These are phyloP conservation scores for Iris macrosiphon DNA, from an alignment of 106 monocot species.

Conservation along the genomic window DNA sequence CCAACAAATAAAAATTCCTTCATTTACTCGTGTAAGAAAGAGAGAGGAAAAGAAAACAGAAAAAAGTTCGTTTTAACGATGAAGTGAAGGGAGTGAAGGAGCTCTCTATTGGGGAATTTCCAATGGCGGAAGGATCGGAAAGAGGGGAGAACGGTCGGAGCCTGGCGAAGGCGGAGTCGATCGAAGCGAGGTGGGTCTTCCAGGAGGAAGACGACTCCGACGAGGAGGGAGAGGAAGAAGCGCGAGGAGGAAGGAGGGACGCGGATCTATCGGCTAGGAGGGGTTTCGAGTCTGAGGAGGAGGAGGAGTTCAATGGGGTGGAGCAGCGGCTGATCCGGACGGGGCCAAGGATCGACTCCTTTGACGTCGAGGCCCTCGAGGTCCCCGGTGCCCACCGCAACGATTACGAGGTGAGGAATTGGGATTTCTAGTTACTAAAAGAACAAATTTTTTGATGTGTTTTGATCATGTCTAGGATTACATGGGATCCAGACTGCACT, in stretches of 20 bases:
- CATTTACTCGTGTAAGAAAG: too few species aligned
- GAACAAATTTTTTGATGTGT: too few species aligned
- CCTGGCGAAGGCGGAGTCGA: slow-evolving; percentile 31
- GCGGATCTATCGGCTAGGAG: neutral
- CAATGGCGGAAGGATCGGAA: slow-evolving; percentile 15
- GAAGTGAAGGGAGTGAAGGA: too few species aligned
- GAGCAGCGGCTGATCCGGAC: slow-evolving; percentile 31
- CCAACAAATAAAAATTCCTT: too few species aligned
- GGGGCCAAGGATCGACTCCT: slow-evolving; percentile 35
- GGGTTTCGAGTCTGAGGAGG: slow-evolving; percentile 17
- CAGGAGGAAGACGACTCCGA: slow-evolving; percentile 15
- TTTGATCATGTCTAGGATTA: too few species aligned
- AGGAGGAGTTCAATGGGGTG: slow-evolving; percentile 16
- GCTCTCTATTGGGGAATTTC: too few species aligned
- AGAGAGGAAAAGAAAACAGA: too few species aligned
- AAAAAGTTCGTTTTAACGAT: too few species aligned
- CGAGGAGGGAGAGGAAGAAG: slow-evolving; percentile 10
- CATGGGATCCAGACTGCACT: too few species aligned
- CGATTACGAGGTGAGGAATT: slow-evolving; percentile 25
- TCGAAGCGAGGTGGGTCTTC: slow-evolving; percentile 34
- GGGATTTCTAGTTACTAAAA: too few species aligned
- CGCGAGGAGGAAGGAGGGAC: neutral
- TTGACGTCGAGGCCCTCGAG: slow-evolving; percentile 54
- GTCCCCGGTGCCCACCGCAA: slow-evolving; percentile 35
- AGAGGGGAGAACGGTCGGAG: slow-evolving; percentile 8